A percentile compares a stretch with the other conserved stretches of the same genome.
These are phyloP conservation scores for Saturnispora sekii DNA, from an alignment of 805 yeast species.

Conservation along the genomic window DNA sequence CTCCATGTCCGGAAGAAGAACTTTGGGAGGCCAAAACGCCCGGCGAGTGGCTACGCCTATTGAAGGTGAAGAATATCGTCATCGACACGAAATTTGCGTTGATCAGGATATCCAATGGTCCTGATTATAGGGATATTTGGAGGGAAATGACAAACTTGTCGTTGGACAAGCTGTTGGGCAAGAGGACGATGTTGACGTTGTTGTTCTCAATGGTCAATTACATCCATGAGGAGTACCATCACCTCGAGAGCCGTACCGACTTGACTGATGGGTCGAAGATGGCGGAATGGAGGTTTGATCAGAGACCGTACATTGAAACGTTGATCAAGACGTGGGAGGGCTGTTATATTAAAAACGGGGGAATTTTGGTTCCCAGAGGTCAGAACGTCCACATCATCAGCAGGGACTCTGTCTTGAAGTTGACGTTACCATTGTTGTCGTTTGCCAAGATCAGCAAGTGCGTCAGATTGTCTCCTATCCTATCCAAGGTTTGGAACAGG, in stretches of 20 bases:
- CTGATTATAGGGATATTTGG: conserved; percentile 42
- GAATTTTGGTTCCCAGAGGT: conserved; percentile 45
- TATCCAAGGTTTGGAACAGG: conserved; percentile 50
- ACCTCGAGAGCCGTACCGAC: conserved; percentile 21
- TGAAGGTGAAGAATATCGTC: conserved; percentile 29
- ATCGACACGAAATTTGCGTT: conserved; percentile 46
- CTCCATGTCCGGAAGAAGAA: conserved; percentile 49
- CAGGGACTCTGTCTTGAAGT: conserved; percentile 46
- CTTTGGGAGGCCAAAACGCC: conserved; percentile 48
- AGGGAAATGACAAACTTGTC: conserved; percentile 36
- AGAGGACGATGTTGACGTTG: conserved; percentile 43
- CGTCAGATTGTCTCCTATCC: conserved; percentile 50
- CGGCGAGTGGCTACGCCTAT: conserved; percentile 39
- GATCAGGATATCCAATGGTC: conserved; percentile 48
- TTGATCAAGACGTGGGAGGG: conserved; percentile 62
- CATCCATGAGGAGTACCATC: conserved; percentile 43
- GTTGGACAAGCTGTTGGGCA: conserved; percentile 32
- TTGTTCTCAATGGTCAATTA: conserved; percentile 60
- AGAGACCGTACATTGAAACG: conserved; percentile 48
- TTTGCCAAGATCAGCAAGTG: conserved; percentile 61
- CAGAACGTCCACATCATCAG: conserved; percentile 39
- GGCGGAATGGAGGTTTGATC: conserved; percentile 56
- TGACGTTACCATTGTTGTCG: conserved; percentile 56
- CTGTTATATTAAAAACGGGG: conserved; percentile 51
- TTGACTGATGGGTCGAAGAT: conserved; percentile 36